phyloP scores from a whole-genome alignment of 192 early-diverging fungal genomes.

The Dissophora globulifera region DNA sequence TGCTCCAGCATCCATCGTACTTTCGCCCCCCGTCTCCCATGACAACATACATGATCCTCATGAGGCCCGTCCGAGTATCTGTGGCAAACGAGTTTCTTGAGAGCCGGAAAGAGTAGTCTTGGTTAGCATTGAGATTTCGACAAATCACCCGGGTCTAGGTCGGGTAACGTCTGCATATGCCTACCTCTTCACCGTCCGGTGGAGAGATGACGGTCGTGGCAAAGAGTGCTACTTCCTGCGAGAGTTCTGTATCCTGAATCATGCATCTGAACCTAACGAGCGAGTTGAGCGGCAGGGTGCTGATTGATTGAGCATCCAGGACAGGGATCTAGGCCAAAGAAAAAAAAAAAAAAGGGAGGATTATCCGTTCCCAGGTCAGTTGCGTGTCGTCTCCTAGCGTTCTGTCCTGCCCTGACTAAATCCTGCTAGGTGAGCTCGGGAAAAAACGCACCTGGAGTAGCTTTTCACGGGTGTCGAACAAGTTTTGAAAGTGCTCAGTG shows the following conservation, averaged over 20 bases:
- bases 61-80: slow-evolving; percentile 58
- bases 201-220: slow-evolving; percentile 39
- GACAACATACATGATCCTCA: slow-evolving; percentile 31
- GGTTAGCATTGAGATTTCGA: not conserved
- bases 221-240: slow-evolving; percentile 69
- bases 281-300: slow-evolving; percentile 41
- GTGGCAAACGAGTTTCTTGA: slow-evolving; percentile 45
- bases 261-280: slow-evolving; percentile 83
- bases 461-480: slow-evolving; percentile 43
- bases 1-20: no score
- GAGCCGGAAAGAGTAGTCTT: not conserved
- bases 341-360: no score
- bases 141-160: not conserved
- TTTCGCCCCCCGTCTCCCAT: not conserved
- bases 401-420: no score
- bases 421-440: no score
- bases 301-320: slow-evolving; percentile 49
- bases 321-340: slow-evolving; percentile 52
- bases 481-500: slow-evolving; percentile 32
- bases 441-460: slow-evolving; percentile 38
- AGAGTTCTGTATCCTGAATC: slow-evolving; percentile 83
- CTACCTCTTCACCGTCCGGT: slow-evolving; percentile 50
- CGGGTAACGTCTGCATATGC: no score
- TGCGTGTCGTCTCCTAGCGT: no score
- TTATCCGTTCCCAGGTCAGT: no score